These are phyloP conservation scores for Phanerodontia chrysosporium DNA, from an alignment of 768 basidiomycete species.

Conservation along the genomic window DNA sequence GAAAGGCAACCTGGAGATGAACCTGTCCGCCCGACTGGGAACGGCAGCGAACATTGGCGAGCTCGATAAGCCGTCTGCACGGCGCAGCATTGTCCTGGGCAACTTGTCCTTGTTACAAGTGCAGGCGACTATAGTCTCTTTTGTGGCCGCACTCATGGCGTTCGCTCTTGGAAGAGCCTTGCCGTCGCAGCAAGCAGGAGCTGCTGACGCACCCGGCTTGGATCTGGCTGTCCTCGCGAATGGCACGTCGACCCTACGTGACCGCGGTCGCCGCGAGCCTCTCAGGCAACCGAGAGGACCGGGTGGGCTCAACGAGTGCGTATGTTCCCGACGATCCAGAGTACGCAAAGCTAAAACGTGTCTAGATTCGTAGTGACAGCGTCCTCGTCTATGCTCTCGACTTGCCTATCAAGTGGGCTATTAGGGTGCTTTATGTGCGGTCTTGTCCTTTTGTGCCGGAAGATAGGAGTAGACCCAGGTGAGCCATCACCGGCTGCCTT, in stretches of 20 bases:
- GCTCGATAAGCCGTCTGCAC: conserved; percentile 65
- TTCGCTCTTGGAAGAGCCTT: conserved; percentile 67
- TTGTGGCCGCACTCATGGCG: conserved; percentile 75
- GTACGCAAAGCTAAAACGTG: conserved; percentile 3
- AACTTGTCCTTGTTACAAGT: conserved; percentile 88
- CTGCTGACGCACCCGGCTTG: neutral
- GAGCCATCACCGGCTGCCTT: conserved; percentile 14
- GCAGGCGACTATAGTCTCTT: conserved; percentile 87
- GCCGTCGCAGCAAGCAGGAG: conserved; percentile 34
- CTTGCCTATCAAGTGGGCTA: conserved; percentile 69
- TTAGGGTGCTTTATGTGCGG: conserved; percentile 92
- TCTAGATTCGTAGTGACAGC: conserved; percentile 73
- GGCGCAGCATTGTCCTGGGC: conserved; percentile 68
- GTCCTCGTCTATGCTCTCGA: conserved; percentile 74
- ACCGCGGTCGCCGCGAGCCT: neutral
- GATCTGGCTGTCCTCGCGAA: neutral
- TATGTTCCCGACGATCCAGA: neutral
- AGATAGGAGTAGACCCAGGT: conserved; percentile 82
- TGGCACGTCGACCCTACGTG: neutral
- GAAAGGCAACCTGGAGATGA: conserved; percentile 99
- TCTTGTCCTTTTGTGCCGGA: conserved; percentile 75
- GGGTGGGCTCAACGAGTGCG: conserved; percentile 33
- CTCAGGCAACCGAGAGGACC: conserved; percentile 6
- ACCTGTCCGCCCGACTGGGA: conserved; percentile 90
- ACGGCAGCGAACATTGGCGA: conserved; percentile 94